These are phyloP conservation scores for Crithidia sp. DNA, from an alignment of 208 protist species.

Conservation along the genomic window DNA sequence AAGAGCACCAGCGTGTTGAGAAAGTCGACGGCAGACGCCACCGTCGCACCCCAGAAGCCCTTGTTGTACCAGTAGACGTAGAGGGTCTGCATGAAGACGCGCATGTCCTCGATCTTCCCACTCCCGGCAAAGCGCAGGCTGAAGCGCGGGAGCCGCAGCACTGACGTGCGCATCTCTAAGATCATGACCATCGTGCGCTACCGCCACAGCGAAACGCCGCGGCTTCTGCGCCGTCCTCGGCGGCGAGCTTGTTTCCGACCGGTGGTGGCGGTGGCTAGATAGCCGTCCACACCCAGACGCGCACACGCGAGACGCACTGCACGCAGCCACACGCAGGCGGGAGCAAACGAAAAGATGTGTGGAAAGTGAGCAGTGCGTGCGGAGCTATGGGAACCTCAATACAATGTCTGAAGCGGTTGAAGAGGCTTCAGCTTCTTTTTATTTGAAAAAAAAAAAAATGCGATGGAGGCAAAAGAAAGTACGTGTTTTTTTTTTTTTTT, in stretches of 20 bases:
- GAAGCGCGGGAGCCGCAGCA: constrained; percentile 28
- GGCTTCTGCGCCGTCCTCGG: too few relatives aligned
- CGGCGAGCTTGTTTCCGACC: too few relatives aligned
- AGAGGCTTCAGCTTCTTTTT: too few relatives aligned
- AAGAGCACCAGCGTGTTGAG: constrained; percentile 71
- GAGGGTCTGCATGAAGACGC: constrained; percentile 66
- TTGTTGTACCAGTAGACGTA: constrained; percentile 84
- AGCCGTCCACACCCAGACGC: too few relatives aligned
- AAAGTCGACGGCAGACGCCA: constrained; percentile 66
- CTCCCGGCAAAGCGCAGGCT: constrained; percentile 58
- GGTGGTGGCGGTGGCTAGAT: too few relatives aligned
- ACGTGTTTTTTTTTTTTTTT: neutral
- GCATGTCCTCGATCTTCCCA: constrained; percentile 64
- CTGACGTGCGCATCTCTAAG: constrained; percentile 27
- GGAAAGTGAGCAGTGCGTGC: neutral
- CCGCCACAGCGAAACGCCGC: neutral
- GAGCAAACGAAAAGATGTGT: neutral
- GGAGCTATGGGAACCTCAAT: neutral
- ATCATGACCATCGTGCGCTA: constrained; percentile 5
- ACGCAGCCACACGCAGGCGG: neutral
- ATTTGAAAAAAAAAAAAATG: neutral
- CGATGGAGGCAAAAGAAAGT: neutral
- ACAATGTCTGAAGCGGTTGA: too few relatives aligned
- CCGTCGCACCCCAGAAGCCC: constrained; percentile 65
- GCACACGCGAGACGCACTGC: neutral